A percentile compares a stretch with the other conserved stretches of the same genome.
Conservation (phyloP, 1,284 basidiomycete species). For the Pterulicium gracile region DNA sequence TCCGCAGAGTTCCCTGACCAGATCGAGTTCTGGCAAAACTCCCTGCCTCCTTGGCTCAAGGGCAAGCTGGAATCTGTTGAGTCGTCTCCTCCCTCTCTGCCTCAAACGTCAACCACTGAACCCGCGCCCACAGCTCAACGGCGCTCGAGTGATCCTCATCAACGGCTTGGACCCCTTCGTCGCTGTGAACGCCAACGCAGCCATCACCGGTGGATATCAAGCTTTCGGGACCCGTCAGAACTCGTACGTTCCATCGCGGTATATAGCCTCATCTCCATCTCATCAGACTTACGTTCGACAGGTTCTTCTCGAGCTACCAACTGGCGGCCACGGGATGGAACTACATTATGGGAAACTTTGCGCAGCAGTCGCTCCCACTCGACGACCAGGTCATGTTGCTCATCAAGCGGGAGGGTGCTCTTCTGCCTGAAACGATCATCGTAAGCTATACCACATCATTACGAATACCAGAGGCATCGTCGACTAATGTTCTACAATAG, state of each 20-base stretch:
- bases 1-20: slow-evolving; percentile 1
- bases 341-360: slow-evolving; percentile 54
- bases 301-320: slow-evolving; percentile 31
- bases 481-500: slow-evolving; percentile 17
- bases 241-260: neutral
- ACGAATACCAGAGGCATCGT: neutral
- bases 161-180: neutral
- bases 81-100: too few relatives aligned
- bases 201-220: slow-evolving; percentile 1
- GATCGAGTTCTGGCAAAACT: neutral
- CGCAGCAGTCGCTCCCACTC: slow-evolving; percentile 43
- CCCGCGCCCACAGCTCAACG: neutral
- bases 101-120: neutral
- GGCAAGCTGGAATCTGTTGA: neutral
- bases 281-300: slow-evolving; percentile 8
- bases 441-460: slow-evolving; percentile 16
- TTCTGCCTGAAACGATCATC: slow-evolving; percentile 29
- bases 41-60: neutral
- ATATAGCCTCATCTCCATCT: neutral
- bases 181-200: neutral
- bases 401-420: slow-evolving; percentile 32
- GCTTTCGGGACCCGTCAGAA: neutral
- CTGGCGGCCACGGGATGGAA: slow-evolving; percentile 32
- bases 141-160: neutral
- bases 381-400: slow-evolving; percentile 38